These are phyloP conservation scores for Penicillium simplicissimum DNA, from an alignment of 495 filamentous ascomycete species.

Conservation along the genomic window DNA sequence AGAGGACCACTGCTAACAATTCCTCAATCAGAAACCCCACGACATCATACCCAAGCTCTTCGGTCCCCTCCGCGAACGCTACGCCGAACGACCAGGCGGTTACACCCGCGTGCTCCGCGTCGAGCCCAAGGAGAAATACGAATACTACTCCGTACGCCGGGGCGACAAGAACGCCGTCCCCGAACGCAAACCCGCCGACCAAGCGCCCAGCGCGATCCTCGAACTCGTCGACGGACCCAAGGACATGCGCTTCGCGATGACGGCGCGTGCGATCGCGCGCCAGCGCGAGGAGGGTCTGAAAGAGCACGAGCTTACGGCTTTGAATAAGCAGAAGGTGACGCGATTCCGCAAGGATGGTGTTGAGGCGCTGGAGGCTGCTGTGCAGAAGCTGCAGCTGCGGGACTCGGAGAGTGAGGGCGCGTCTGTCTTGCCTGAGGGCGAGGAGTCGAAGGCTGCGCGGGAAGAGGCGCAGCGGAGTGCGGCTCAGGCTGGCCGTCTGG, in stretches of 20 bases:
- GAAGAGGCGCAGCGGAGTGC: slow-evolving; percentile 10
- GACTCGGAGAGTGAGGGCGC: slow-evolving; percentile 11
- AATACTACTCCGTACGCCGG: slow-evolving; percentile 26
- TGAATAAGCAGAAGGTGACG: slow-evolving; percentile 86
- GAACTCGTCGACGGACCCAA: slow-evolving; percentile 94
- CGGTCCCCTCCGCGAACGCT: slow-evolving; percentile 76
- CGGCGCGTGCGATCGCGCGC: slow-evolving; percentile 73
- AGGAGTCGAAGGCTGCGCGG: slow-evolving; percentile 15
- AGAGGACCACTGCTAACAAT: not conserved
- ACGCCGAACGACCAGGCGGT: slow-evolving; percentile 77
- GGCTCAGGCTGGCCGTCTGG: slow-evolving; percentile 8
- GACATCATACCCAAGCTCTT: slow-evolving; percentile 83
- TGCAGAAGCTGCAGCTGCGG: slow-evolving; percentile 56
- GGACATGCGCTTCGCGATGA: slow-evolving; percentile 94
- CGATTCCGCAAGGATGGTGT: slow-evolving; percentile 68
- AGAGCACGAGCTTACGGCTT: slow-evolving; percentile 62
- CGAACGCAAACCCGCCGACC: slow-evolving; percentile 55
- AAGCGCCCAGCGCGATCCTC: slow-evolving; percentile 86
- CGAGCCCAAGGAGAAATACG: slow-evolving; percentile 59
- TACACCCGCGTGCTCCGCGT: slow-evolving; percentile 93
- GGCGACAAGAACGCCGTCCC: slow-evolving; percentile 20
- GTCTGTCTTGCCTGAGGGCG: slow-evolving; percentile 11
- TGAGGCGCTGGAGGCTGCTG: slow-evolving; percentile 65
- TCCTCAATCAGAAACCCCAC: slow-evolving; percentile 53
- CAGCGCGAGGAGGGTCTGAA: slow-evolving; percentile 53